Conservation (phyloP, 352 stramenopile genomes). For the Pythium aphanidermatum region DNA sequence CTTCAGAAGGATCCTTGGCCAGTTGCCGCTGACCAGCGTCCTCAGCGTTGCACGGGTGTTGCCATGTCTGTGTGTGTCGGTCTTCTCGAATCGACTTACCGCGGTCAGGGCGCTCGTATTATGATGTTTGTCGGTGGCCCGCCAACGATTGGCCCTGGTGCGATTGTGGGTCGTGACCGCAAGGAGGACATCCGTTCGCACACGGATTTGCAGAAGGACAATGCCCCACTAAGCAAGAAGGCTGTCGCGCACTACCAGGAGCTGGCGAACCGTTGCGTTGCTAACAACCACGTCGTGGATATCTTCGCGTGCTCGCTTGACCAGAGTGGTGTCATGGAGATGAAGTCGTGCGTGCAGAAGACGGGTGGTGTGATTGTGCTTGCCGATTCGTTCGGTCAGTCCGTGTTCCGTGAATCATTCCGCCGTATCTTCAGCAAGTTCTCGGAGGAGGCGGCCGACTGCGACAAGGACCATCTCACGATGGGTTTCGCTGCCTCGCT, state of each 20-base stretch:
- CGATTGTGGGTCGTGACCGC: constrained; percentile 93
- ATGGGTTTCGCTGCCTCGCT: constrained; percentile 96
- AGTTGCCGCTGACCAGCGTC: constrained; percentile 92
- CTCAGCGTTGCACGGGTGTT: constrained; percentile 94
- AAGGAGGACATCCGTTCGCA: constrained; percentile 97
- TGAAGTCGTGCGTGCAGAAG: constrained; percentile 96
- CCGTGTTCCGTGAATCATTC: constrained; percentile 99
- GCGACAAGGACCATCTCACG: constrained; percentile 93
- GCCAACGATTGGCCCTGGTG: constrained; percentile 93
- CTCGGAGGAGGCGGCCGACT: constrained; percentile 91
- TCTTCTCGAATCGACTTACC: constrained; percentile 95
- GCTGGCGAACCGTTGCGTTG: constrained; percentile 90
- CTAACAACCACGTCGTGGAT: constrained; percentile 95
- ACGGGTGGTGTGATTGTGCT: constrained; percentile 99
- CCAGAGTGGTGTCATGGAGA: constrained; percentile 97
- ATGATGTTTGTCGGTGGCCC: constrained; percentile 99
- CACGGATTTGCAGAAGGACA: constrained; percentile 94
- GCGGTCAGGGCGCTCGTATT: constrained; percentile 92
- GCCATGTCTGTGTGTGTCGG: constrained; percentile 95
- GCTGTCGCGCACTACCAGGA: constrained; percentile 94
- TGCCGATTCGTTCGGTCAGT: constrained; percentile 97
- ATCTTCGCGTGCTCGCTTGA: constrained; percentile 99
- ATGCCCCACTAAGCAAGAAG: constrained; percentile 93
- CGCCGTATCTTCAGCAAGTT: constrained; percentile 96
- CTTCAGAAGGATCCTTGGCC: constrained; percentile 98